These are phyloP conservation scores for Plantago lanceolata DNA, from an alignment of 305 asterid genomes.

Conservation along the genomic window DNA sequence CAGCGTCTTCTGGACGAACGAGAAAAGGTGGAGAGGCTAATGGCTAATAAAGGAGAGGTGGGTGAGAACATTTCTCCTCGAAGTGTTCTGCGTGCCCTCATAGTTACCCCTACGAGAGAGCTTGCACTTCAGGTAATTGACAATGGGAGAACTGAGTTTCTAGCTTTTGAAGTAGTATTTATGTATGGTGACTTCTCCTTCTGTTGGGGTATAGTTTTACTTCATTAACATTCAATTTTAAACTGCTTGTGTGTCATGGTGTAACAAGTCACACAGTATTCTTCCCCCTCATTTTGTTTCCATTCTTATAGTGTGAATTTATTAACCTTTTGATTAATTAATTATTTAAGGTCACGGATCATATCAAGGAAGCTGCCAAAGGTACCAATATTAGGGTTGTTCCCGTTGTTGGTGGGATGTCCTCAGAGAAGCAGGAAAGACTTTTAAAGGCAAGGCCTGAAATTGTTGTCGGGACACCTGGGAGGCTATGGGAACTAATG, in stretches of 20 bases:
- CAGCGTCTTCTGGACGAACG: conserved; percentile 90
- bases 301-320: conserved; percentile 6
- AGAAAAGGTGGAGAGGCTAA: conserved; percentile 64
- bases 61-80: conserved; percentile 50
- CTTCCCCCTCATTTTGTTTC: conserved; percentile 1
- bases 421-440: conserved; percentile 90
- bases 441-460: conserved; percentile 83
- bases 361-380: conserved; percentile 64
- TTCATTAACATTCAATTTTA: no score
- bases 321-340: conserved; percentile 12
- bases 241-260: neutral
- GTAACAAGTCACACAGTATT: neutral
- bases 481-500: conserved; percentile 97
- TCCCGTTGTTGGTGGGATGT: conserved; percentile 94
- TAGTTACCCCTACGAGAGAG: conserved; percentile 97
- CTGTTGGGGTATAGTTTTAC: neutral
- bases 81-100: conserved; percentile 73
- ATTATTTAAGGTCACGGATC: conserved; percentile 70
- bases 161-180: neutral
- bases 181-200: neutral
- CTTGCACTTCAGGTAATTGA: conserved; percentile 87
- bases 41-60: conserved; percentile 49
- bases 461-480: conserved; percentile 97
- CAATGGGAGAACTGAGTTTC: conserved; percentile 8
- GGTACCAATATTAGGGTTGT: conserved; percentile 65